Evolutionary conservation across 2,329 filamentous ascomycete species (phyloP).

Genomic region (Epichloe gansuensis): DNA sequence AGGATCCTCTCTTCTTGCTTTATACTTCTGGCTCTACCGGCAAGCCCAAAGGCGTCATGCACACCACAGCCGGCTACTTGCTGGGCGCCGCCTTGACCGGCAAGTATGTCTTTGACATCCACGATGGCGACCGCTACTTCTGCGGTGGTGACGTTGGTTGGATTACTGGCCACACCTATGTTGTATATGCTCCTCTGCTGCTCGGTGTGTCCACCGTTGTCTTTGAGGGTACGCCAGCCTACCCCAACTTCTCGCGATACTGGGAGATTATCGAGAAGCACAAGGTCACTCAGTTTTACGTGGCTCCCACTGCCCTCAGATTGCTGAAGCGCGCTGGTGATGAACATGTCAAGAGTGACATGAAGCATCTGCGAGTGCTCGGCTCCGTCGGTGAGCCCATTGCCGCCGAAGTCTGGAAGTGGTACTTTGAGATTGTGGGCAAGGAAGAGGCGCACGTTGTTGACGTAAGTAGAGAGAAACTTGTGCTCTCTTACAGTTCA

Average conservation of each 20-base stretch:
- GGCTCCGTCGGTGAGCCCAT: conserved; percentile 97
- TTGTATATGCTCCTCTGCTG: conserved; percentile 89
- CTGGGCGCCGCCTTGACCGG: conserved; percentile 84
- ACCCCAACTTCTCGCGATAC: conserved; percentile 95
- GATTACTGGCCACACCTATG: conserved; percentile 98
- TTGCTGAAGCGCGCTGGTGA: conserved; percentile 92
- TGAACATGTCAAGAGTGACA: conserved; percentile 77
- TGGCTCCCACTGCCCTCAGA: conserved; percentile 86
- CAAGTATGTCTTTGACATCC: conserved; percentile 98
- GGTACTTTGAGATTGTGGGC: conserved; percentile 93
- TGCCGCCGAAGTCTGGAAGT: conserved; percentile 97
- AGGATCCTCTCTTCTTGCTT: conserved; percentile 93
- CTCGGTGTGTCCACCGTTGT: conserved; percentile 91
- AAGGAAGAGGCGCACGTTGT: conserved; percentile 88
- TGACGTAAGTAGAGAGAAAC: conserved; percentile 51
- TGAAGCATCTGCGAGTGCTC: conserved; percentile 80
- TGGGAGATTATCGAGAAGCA: conserved; percentile 98
- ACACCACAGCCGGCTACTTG: conserved; percentile 93
- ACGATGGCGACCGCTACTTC: conserved; percentile 88
- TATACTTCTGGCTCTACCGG: conserved; percentile 97
- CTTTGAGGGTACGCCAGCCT: conserved; percentile 94
- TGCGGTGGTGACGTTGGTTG: conserved; percentile 97
- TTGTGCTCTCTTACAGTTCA: background rate
- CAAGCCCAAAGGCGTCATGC: conserved; percentile 98
- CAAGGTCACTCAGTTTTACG: conserved; percentile 94